Conservation (phyloP, 2,329 filamentous ascomycete genomes). For the Exophiala calicioides region DNA sequence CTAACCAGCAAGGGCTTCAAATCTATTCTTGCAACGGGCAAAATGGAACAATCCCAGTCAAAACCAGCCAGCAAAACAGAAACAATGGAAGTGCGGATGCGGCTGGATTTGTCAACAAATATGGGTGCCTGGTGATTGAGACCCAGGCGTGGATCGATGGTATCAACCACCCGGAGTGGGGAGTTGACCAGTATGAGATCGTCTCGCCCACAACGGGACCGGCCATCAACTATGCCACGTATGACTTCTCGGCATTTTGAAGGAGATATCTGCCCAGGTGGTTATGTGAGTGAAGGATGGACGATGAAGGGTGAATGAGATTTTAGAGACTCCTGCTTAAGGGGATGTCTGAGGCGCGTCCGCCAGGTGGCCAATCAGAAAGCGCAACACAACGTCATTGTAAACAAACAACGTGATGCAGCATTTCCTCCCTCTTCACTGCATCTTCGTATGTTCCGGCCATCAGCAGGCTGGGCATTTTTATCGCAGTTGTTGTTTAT, state of each 20-base stretch:
- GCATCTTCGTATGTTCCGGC: no score
- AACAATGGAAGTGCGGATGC: constrained; percentile 59
- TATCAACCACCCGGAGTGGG: constrained; percentile 91
- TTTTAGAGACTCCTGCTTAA: no score
- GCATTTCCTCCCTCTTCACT: no score
- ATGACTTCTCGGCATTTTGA: constrained; percentile 46
- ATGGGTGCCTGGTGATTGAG: constrained; percentile 87
- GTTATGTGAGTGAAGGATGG: no score
- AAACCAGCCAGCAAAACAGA: constrained; percentile 47
- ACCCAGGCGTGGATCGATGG: constrained; percentile 92
- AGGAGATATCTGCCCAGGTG: no score
- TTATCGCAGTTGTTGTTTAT: no score
- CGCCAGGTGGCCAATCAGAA: constrained; percentile 19
- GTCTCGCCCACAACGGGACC: constrained; percentile 44
- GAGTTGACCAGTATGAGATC: constrained; percentile 53
- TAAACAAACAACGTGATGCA: constrained; percentile 25
- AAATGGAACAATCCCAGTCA: constrained; percentile 61
- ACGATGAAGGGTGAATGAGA: constrained; percentile 1
- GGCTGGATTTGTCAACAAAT: constrained; percentile 56
- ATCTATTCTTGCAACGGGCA: constrained; percentile 80
- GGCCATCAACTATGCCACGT: constrained; percentile 46
- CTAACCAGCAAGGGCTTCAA: constrained; percentile 85
- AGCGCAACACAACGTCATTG: constrained; percentile 19
- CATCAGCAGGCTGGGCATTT: no score
- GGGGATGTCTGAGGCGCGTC: neutral